Conservation (phyloP, 306 rosid species). For the Cotoneaster glaucophyllus region DNA sequence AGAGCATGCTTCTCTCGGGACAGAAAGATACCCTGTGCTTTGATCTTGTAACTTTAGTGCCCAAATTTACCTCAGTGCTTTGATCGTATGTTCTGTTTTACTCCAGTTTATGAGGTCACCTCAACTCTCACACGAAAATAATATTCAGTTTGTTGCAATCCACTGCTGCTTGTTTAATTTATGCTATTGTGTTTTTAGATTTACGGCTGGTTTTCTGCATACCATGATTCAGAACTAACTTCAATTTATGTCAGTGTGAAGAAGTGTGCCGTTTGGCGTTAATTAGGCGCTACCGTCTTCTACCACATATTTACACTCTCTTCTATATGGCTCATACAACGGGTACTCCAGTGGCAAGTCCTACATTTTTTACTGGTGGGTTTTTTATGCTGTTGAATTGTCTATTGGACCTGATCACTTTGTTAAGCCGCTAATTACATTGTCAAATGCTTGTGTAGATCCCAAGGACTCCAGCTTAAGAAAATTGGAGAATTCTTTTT, state of each 20-base stretch:
- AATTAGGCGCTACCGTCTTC: constrained; percentile 73
- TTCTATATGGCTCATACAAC: constrained; percentile 73
- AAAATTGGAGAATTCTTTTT: constrained; percentile 67
- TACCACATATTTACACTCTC: constrained; percentile 78
- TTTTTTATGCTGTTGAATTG: constrained; percentile 23
- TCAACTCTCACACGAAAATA: background rate
- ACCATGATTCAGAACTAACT: constrained; percentile 22
- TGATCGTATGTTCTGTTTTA: too few relatives aligned
- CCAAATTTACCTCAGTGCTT: background rate
- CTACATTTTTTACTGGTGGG: constrained; percentile 83
- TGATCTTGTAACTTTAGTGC: background rate
- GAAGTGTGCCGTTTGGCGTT: constrained; percentile 88
- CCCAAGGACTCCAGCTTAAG: constrained; percentile 66
- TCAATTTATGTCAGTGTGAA: constrained; percentile 60
- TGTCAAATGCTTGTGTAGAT: constrained; percentile 48
- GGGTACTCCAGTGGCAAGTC: constrained; percentile 75
- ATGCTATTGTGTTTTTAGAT: background rate
- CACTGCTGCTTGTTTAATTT: background rate
- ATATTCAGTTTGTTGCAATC: background rate
- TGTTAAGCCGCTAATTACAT: constrained; percentile 4
- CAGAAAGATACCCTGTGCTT: background rate
- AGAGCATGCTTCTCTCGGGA: background rate
- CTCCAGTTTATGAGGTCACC: background rate
- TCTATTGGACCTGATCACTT: constrained; percentile 13
- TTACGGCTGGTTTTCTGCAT: background rate